Evolutionary conservation across 176 grass and related monocot genomes (phyloP).

Genomic region (Eremochloa ophiuroides): DNA sequence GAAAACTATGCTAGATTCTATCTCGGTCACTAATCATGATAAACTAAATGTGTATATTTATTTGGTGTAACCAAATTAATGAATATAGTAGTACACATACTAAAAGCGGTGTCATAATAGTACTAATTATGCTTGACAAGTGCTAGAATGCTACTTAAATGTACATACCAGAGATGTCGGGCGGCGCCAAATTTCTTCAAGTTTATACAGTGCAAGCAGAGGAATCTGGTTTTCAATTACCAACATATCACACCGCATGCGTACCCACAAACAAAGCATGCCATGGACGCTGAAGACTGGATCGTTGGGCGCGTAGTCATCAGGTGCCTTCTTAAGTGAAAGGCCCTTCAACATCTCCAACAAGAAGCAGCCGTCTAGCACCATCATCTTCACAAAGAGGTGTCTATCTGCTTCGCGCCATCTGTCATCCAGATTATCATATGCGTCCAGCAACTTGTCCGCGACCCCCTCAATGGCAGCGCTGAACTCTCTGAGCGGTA

Average conservation of each 20-base stretch:
- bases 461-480: conserved; percentile 6
- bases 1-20: no score
- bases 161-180: neutral
- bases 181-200: neutral
- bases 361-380: conserved; percentile 58
- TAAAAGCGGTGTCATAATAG: no score
- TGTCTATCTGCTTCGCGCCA: conserved; percentile 11
- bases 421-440: neutral
- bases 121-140: no score
- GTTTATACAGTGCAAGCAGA: neutral
- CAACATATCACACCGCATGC: conserved; percentile 28
- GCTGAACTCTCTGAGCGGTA: conserved; percentile 8
- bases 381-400: conserved; percentile 45
- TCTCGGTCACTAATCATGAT: no score
- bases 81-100: no score
- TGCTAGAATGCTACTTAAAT: neutral
- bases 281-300: conserved; percentile 25
- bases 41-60: no score
- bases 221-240: conserved; percentile 57
- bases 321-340: neutral
- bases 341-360: conserved; percentile 22
- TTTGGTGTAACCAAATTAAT: no score
- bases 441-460: neutral
- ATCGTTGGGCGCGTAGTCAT: conserved; percentile 19
- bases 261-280: neutral